Evolutionary conservation across 768 basidiomycete species (phyloP), one percentile per base, ranked within the genome.

Genomic region (Naematelia aurantialba): DNA sequence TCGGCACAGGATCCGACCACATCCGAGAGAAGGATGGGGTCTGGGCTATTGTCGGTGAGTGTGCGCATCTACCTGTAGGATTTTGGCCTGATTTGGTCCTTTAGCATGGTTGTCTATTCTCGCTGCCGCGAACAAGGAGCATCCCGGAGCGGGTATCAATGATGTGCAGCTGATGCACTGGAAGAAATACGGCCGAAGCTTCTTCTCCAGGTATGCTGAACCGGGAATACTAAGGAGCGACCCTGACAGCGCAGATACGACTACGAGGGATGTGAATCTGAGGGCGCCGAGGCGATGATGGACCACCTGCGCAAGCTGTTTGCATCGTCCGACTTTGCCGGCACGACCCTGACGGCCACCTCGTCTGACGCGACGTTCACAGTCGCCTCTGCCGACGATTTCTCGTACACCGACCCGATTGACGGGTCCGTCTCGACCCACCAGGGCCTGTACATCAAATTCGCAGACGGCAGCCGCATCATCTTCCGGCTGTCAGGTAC

Each of bases 1-100:
- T 99, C 77, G 96, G 96, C 58, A 99, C 96, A 5, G 96, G 96
- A n/a, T 98, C 94, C 13, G 96, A 99, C 79, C 96, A 99, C 78
- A 94, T 99, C 69, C 89, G 96, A 61, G 96, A 99, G 82, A 99
- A 99, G 83, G 96, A 99, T 69, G 96, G 96, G 65, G 81, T 99
- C 48, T 99, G 96, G 96, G 96, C 96, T 50, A 82, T 99, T 65
- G 81, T 97, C 46, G 93, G 91, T 89, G 64, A 74, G 89, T 62
- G 5, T 3, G 19, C 29, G n/a, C n/a, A n/a, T n/a, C n/a, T n/a
- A n/a, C n/a, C n/a, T n/a, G n/a, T n/a, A 11, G 21, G 29, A 14
- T 27, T 4, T 8, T 4, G 45, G n/a, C n/a, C n/a, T n/a, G n/a
- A n/a, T n/a, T n/a, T n/a, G n/a, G n/a, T n/a, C n/a, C n/a, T n/a